A percentile compares a stretch with the other conserved stretches of the same genome.
phyloP scores from a whole-genome alignment of 192 early-diverging fungal species.

The Coemansia sp. region DNA sequence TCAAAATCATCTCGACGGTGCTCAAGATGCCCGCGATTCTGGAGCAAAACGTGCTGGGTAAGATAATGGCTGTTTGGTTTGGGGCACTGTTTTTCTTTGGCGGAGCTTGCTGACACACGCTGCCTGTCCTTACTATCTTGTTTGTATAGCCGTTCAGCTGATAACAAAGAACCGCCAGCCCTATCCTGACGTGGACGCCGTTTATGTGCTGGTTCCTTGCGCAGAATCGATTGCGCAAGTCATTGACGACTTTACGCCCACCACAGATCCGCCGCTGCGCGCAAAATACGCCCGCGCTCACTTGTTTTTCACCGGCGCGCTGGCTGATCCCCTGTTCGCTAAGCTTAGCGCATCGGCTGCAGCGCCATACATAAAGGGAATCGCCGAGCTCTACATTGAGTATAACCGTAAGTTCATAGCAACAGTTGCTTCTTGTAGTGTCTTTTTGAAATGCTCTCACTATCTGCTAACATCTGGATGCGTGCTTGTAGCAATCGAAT shows the following conservation, averaged over 20 bases:
- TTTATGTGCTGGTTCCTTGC: constrained; percentile 52
- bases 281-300: constrained; percentile 42
- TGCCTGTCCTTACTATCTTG: not conserved
- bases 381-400: constrained; percentile 51
- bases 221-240: constrained; percentile 43
- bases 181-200: constrained; percentile 49
- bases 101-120: not conserved
- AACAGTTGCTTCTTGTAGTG: not conserved
- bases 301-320: constrained; percentile 50
- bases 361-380: constrained; percentile 31
- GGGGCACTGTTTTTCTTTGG: not conserved
- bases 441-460: not conserved
- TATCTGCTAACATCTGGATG: not conserved
- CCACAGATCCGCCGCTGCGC: not conserved
- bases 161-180: constrained; percentile 46
- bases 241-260: constrained; percentile 38
- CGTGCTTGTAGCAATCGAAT: constrained; percentile 44
- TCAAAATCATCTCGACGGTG: constrained; percentile 47
- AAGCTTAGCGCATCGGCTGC: constrained; percentile 38
- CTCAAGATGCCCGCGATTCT: constrained; percentile 50
- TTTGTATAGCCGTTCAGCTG: constrained; percentile 42
- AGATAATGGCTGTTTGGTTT: not conserved
- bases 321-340: constrained; percentile 39
- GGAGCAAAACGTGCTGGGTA: constrained; percentile 51
- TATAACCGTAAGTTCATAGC: constrained; percentile 42